These are phyloP conservation scores for Radiomyces spectabilis DNA, from an alignment of 192 early-diverging fungal genomes.

Conservation along the genomic window DNA sequence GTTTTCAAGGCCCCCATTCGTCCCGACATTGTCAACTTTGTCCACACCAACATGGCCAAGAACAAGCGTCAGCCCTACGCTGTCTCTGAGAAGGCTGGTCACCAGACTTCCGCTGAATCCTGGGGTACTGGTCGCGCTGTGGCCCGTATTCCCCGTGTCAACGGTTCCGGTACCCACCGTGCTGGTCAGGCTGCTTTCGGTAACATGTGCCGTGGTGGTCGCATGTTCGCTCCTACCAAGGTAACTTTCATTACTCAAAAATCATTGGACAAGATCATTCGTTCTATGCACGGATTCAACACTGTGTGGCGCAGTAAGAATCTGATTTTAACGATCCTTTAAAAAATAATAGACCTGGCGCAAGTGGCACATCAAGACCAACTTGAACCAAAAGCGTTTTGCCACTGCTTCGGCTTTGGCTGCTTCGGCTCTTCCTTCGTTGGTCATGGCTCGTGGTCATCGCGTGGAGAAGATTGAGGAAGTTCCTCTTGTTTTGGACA, in stretches of 20 bases:
- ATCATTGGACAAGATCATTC: no score
- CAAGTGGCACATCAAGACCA: constrained; percentile 99
- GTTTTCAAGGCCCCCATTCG: constrained; percentile 98
- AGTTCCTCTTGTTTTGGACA: constrained; percentile 86
- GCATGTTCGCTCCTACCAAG: constrained; percentile 99
- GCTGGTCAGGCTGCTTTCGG: constrained; percentile 99
- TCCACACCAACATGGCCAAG: constrained; percentile 99
- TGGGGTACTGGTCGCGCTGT: constrained; percentile 99
- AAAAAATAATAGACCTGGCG: constrained; percentile 85
- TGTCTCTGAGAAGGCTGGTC: constrained; percentile 92
- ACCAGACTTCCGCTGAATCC: constrained; percentile 97
- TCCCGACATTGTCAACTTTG: constrained; percentile 92
- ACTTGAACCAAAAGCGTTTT: constrained; percentile 98
- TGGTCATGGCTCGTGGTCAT: constrained; percentile 98
- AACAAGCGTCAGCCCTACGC: constrained; percentile 98
- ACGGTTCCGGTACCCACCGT: constrained; percentile 94
- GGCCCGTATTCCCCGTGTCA: constrained; percentile 99
- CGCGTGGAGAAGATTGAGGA: constrained; percentile 89
- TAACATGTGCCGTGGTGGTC: constrained; percentile 99
- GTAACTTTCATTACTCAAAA: neutral
- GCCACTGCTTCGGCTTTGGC: constrained; percentile 97
- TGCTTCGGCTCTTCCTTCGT: constrained; percentile 84
- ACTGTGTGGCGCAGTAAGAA: neutral
- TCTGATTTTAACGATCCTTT: neutral
- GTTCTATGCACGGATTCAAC: no score